A percentile compares a stretch with the other conserved stretches of the same genome.
These are phyloP conservation scores for Fusarium albosuccineum DNA, from an alignment of 2,329 filamentous ascomycete species.

Conservation along the genomic window DNA sequence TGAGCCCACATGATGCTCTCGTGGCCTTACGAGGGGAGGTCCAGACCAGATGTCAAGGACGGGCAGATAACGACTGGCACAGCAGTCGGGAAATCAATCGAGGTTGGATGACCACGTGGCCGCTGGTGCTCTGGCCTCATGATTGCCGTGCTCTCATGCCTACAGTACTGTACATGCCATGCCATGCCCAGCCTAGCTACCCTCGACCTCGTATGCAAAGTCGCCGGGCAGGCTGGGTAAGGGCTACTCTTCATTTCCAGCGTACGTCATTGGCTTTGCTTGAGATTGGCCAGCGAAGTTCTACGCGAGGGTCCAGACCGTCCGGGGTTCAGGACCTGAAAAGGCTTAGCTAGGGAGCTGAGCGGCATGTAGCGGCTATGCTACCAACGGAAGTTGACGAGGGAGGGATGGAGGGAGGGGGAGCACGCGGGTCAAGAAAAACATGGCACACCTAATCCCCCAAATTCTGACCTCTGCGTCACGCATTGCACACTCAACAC, in stretches of 20 bases:
- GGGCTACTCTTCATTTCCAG: constrained; percentile 17
- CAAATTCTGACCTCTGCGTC: too few species aligned
- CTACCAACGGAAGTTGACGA: constrained; percentile 35
- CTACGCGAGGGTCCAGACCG: constrained; percentile 39
- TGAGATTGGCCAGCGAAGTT: constrained; percentile 38
- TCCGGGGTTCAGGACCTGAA: constrained; percentile 28
- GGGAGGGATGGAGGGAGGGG: constrained; percentile 18
- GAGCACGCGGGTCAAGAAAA: too few species aligned
- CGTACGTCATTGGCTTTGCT: constrained; percentile 26
- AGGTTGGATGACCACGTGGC: too few species aligned
- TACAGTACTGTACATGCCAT: too few species aligned
- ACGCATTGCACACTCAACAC: too few species aligned
- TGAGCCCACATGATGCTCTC: constrained; percentile 6
- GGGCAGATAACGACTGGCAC: too few species aligned
- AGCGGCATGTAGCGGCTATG: constrained; percentile 32
- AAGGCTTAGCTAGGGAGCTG: constrained; percentile 15
- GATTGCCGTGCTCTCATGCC: too few species aligned
- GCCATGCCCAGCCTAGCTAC: too few species aligned
- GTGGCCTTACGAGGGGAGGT: neutral
- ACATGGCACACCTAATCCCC: too few species aligned
- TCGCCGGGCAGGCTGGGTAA: constrained; percentile 4
- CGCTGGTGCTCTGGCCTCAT: too few species aligned
- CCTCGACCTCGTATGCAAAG: neutral
- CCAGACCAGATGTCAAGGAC: constrained; percentile 4
- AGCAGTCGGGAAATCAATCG: too few species aligned